phyloP scores from a whole-genome alignment of 2,329 filamentous ascomycete species.

The Pestalotiopsis sp. region DNA sequence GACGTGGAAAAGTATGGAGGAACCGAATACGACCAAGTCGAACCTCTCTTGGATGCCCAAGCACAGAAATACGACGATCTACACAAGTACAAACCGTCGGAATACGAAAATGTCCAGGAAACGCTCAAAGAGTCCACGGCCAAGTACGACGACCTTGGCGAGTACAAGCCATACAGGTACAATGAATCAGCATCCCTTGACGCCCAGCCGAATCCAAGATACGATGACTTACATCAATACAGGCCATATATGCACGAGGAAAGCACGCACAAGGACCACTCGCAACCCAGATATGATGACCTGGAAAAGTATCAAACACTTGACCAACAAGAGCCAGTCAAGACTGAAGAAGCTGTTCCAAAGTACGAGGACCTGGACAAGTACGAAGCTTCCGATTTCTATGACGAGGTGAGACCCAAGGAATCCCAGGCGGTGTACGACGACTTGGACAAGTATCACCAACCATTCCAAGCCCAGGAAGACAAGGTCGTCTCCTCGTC shows the following conservation, averaged over 20 bases:
- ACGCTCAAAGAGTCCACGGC: constrained; percentile 17
- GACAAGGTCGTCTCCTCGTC: constrained; percentile 21
- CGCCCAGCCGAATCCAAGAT: constrained; percentile 28
- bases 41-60: background rate
- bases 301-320: constrained; percentile 37
- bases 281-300: constrained; percentile 36
- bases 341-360: constrained; percentile 28
- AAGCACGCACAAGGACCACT: constrained; percentile 25
- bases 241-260: constrained; percentile 31
- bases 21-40: constrained; percentile 2
- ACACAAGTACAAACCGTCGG: constrained; percentile 35
- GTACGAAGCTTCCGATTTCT: constrained; percentile 35
- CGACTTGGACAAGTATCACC: constrained; percentile 43
- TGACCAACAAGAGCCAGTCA: constrained; percentile 31
- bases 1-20: constrained; percentile 23
- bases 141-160: constrained; percentile 38
- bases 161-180: constrained; percentile 39
- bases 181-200: constrained; percentile 32
- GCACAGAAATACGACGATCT: constrained; percentile 37
- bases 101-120: constrained; percentile 28
- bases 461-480: constrained; percentile 29
- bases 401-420: constrained; percentile 31
- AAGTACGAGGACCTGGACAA: constrained; percentile 45
- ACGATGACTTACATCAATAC: constrained; percentile 42
- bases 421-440: constrained; percentile 37